Evolutionary conservation across 2,329 filamentous ascomycete genomes (phyloP), one percentile per base, ranked within the genome.

Genomic region (Monilinia aucupariae): DNA sequence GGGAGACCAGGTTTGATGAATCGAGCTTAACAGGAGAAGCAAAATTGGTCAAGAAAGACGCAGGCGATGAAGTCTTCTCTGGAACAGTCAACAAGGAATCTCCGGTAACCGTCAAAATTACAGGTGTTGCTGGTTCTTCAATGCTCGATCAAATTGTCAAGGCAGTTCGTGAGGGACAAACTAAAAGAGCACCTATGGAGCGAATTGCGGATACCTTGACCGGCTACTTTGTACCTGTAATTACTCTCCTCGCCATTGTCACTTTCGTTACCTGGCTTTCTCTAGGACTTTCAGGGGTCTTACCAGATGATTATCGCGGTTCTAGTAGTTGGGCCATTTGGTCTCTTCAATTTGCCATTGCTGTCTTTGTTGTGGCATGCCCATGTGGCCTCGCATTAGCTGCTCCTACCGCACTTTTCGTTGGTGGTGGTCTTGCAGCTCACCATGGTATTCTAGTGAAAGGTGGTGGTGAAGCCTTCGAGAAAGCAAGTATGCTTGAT

Each of bases 1-100:
- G 84, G 4, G 80, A 85, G 56, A 85, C 84, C 51, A 82, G 79
- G 56, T 96, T 97, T 71, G 91, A 97, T 71, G 93, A 97, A 74
- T 92, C 91, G 13, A 96, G 91, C 65, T 79, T 97, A 65, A 97
- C 93, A 1, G 89, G 89, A 59, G 89, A 92, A 75, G 89, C 89
- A 17, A 81, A 82, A 8, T 82, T 82, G 0, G 83, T 92, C 62
- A 81, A 80, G 70, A 92, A 92, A 75, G 66, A 58, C 0, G 69
- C 77, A 2, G 86, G 85, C 4, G 88, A 91, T 64, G 77, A 79
- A 20, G 85, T 92, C 2, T 92, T 82, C 69, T 84, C 88, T 0
- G 89, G 89, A 20, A 92, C 90, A 0, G 80, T 92, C 72, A 92
- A 92, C 76, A 87, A 88, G 71, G 85, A 80, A 7, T 74, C 80